Conservation (phyloP, 495 filamentous ascomycete species). For the Penicillium silybi region DNA sequence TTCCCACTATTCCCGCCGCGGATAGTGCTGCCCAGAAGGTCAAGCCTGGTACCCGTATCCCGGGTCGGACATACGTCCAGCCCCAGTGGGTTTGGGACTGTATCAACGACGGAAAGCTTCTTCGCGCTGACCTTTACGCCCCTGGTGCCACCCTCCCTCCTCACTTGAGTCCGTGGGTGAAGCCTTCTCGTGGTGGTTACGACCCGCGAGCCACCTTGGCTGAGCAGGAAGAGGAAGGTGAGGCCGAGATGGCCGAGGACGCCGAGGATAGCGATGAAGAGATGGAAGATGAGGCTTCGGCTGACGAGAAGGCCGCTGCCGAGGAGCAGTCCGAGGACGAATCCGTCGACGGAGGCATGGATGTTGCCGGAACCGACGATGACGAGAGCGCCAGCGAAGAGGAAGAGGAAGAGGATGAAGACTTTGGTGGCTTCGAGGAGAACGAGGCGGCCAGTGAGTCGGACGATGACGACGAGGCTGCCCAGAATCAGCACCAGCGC, state of each 20-base stretch:
- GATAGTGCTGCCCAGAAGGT: slow-evolving; percentile 45
- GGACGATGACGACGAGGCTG: slow-evolving; percentile 53
- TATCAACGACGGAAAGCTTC: slow-evolving; percentile 81
- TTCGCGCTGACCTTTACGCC: slow-evolving; percentile 82
- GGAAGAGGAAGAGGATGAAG: slow-evolving; percentile 34
- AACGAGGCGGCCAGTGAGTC: slow-evolving; percentile 36
- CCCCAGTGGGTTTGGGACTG: slow-evolving; percentile 99
- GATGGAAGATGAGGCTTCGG: slow-evolving; percentile 37
- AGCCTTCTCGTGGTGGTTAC: slow-evolving; percentile 75
- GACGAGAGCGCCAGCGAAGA: slow-evolving; percentile 45
- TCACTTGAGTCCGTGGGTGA: slow-evolving; percentile 95
- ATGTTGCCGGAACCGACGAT: slow-evolving; percentile 50
- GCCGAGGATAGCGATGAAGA: slow-evolving; percentile 45
- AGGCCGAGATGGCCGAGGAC: slow-evolving; percentile 68
- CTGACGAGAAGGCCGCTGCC: slow-evolving; percentile 18
- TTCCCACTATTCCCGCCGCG: slow-evolving; percentile 53
- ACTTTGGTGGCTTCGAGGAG: slow-evolving; percentile 42
- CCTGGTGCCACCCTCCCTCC: slow-evolving; percentile 87
- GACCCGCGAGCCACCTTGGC: slow-evolving; percentile 80
- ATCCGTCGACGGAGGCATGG: slow-evolving; percentile 55
- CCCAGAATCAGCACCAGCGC: slow-evolving; percentile 63
- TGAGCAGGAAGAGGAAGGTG: slow-evolving; percentile 72
- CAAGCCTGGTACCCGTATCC: slow-evolving; percentile 62
- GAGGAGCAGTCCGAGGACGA: slow-evolving; percentile 40
- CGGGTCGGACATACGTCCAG: slow-evolving; percentile 87